phyloP scores from a whole-genome alignment of 352 stramenopile genomes.

The Phytophthora pistaciae region DNA sequence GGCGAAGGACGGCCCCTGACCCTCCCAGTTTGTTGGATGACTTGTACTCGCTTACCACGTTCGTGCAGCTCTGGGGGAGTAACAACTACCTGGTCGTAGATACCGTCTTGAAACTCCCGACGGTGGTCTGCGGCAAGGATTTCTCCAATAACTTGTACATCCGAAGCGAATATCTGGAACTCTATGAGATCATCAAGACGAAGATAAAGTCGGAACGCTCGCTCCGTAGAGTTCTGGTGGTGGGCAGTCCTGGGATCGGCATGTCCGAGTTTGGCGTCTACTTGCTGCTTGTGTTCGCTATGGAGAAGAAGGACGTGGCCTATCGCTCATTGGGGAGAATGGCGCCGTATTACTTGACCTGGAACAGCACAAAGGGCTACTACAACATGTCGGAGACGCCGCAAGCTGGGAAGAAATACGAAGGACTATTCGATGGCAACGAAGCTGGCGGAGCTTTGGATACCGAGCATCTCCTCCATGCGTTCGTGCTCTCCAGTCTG shows the following conservation, averaged over 20 bases:
- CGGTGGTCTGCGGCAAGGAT: neutral
- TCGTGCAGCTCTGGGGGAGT: neutral
- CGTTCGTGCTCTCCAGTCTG: constrained; percentile 21
- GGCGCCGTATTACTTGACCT: constrained; percentile 1
- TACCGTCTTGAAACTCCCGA: neutral
- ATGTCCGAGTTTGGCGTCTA: neutral
- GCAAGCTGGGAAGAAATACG: neutral
- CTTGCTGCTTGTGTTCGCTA: constrained; percentile 14
- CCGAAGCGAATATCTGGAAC: neutral
- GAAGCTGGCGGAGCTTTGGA: neutral
- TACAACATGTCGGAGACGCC: neutral
- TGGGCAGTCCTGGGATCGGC: neutral
- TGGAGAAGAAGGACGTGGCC: constrained; percentile 18
- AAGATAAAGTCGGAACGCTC: neutral
- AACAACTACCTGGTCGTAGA: neutral
- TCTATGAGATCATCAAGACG: neutral
- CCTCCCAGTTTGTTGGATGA: neutral
- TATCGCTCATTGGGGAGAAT: constrained; percentile 9
- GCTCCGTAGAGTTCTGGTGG: neutral
- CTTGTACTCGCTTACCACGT: neutral
- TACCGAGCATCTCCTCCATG: neutral
- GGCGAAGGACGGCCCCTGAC: neutral
- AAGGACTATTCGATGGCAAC: constrained; percentile 9
- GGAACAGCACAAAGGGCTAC: neutral
- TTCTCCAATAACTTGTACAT: neutral